Conservation (phyloP, 345 rosid species). For the Diplotaxis tenuifolia region DNA sequence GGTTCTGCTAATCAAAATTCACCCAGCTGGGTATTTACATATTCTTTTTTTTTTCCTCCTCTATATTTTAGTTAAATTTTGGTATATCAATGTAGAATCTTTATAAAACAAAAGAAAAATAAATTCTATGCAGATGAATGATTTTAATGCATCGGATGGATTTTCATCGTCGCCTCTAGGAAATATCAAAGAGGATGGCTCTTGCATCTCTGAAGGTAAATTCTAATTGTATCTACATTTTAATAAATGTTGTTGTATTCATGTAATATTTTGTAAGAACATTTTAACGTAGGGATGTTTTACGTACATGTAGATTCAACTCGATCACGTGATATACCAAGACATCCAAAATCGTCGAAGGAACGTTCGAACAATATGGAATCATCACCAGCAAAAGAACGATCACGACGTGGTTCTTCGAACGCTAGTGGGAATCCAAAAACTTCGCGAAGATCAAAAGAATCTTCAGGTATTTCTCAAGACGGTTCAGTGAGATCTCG, state of each 20-base stretch:
- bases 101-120: not conserved
- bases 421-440: slow-evolving; percentile 4
- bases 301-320: slow-evolving; percentile 11
- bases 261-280: not conserved
- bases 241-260: not conserved
- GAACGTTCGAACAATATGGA: slow-evolving; percentile 12
- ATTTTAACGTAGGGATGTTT: not conserved
- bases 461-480: slow-evolving; percentile 22
- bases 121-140: slow-evolving; percentile 24
- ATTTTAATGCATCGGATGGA: slow-evolving; percentile 25
- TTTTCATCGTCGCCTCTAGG: slow-evolving; percentile 14
- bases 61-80: not conserved
- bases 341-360: slow-evolving; percentile 28
- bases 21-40: slow-evolving; percentile 55
- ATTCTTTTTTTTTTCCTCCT: not conserved
- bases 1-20: slow-evolving; percentile 44
- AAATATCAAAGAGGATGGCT: slow-evolving; percentile 23
- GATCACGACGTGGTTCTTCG: slow-evolving; percentile 49
- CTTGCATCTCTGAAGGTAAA: slow-evolving; percentile 28
- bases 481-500: slow-evolving; percentile 46
- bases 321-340: slow-evolving; percentile 24
- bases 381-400: slow-evolving; percentile 40
- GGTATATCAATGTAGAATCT: not conserved
- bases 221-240: not conserved
- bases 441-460: slow-evolving; percentile 29